phyloP scores from a whole-genome alignment of 257 asterid genomes.

The Nicotiana otophora region DNA sequence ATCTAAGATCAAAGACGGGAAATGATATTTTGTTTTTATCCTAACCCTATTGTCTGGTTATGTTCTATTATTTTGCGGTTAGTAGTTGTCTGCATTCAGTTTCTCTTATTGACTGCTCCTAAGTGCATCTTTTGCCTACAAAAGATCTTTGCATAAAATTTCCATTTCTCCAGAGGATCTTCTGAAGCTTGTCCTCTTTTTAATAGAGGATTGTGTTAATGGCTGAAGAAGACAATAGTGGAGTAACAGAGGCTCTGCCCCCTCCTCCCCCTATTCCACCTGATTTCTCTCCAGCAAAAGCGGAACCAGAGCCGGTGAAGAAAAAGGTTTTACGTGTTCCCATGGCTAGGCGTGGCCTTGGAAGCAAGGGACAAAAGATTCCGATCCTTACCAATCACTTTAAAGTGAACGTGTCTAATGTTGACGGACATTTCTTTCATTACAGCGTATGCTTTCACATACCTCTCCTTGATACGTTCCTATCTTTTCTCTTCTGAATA shows the following conservation, averaged over 20 bases:
- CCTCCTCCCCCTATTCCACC: slow-evolving; percentile 88
- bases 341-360: slow-evolving; percentile 77
- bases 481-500: neutral
- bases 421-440: slow-evolving; percentile 74
- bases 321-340: slow-evolving; percentile 57
- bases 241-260: slow-evolving; percentile 53
- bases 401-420: slow-evolving; percentile 59
- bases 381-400: slow-evolving; percentile 82
- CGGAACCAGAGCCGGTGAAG: slow-evolving; percentile 33
- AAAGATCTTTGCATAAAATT: neutral
- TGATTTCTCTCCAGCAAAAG: slow-evolving; percentile 52
- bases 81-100: neutral
- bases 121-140: neutral
- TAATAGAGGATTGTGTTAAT: slow-evolving; percentile 2
- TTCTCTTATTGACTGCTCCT: neutral
- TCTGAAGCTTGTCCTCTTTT: neutral
- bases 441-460: slow-evolving; percentile 61
- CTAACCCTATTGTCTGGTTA: too few relatives aligned
- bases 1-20: neutral
- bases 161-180: neutral
- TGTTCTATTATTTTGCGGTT: neutral
- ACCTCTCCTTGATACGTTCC: neutral
- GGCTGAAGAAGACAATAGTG: slow-evolving; percentile 31
- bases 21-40: too few relatives aligned
- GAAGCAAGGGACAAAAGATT: slow-evolving; percentile 64